Percentiles rank a stretch among this genome's conserved stretches.
Conservation (phyloP, 2,329 filamentous ascomycete genomes). For the Ophiostoma ips region DNA sequence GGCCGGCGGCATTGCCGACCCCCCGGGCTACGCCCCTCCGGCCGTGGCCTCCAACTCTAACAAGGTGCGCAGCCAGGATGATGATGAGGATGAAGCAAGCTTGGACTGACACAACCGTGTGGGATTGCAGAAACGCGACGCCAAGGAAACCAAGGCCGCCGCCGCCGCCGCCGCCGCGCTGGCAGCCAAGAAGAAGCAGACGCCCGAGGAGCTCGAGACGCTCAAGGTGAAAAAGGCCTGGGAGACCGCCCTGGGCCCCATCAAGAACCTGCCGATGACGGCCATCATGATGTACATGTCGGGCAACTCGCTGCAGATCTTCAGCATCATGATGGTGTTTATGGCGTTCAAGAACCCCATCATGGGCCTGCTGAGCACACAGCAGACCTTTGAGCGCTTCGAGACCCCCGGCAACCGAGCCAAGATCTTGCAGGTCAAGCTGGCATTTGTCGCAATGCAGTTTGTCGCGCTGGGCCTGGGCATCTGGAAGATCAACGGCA, state of each 20-base stretch:
- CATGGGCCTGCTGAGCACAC: slow-evolving; percentile 67
- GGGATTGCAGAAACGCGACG: slow-evolving; percentile 29
- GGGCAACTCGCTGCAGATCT: slow-evolving; percentile 94
- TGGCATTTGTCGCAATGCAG: slow-evolving; percentile 80
- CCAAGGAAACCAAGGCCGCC: slow-evolving; percentile 11
- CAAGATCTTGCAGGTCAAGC: slow-evolving; percentile 70
- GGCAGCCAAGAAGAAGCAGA: slow-evolving; percentile 42
- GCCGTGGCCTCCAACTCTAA: slow-evolving; percentile 30
- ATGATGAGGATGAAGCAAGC: too few relatives aligned
- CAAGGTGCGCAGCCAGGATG: slow-evolving; percentile 47
- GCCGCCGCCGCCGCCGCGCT: slow-evolving; percentile 27
- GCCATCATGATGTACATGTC: slow-evolving; percentile 99
- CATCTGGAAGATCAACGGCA: slow-evolving; percentile 91
- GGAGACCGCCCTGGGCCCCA: slow-evolving; percentile 87
- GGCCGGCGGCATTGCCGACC: slow-evolving; percentile 59
- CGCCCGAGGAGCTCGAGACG: slow-evolving; percentile 78
- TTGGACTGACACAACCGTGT: too few relatives aligned
- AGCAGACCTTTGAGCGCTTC: slow-evolving; percentile 80
- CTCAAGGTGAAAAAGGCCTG: slow-evolving; percentile 97
- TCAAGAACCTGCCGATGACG: slow-evolving; percentile 94
- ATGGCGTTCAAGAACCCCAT: slow-evolving; percentile 98
- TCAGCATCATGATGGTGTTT: slow-evolving; percentile 99
- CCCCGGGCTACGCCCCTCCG: slow-evolving; percentile 62
- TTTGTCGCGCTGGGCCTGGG: slow-evolving; percentile 70
- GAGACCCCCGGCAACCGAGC: slow-evolving; percentile 65